Percentiles rank a stretch among this genome's conserved stretches.
Evolutionary conservation across 2,329 filamentous ascomycete genomes (phyloP).

Genomic region (Neonectria sp.): DNA sequence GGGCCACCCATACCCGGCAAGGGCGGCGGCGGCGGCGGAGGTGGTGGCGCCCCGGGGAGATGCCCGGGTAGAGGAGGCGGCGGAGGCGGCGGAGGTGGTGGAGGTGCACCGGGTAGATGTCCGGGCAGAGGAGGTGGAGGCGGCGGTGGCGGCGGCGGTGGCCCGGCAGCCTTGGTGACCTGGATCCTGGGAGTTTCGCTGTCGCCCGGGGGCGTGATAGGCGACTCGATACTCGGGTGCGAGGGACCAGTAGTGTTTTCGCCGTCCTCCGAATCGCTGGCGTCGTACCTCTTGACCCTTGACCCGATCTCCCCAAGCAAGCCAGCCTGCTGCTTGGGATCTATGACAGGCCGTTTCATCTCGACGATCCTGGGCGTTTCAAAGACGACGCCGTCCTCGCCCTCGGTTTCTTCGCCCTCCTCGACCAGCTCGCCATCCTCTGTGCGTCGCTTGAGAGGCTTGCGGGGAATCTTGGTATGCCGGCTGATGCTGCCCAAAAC

Average conservation of each 20-base stretch:
- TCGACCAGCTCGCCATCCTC: constrained; percentile 61
- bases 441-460: constrained; percentile 61
- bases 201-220: constrained; percentile 77
- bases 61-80: constrained; percentile 59
- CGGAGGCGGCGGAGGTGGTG: constrained; percentile 54
- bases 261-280: constrained; percentile 79
- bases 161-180: constrained; percentile 63
- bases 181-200: constrained; percentile 72
- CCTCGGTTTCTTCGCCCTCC: constrained; percentile 66
- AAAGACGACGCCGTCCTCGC: constrained; percentile 69
- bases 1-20: constrained; percentile 54
- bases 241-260: constrained; percentile 82
- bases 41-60: constrained; percentile 58
- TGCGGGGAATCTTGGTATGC: constrained; percentile 69
- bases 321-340: constrained; percentile 76
- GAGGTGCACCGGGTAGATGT: constrained; percentile 45
- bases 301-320: constrained; percentile 79
- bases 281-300: constrained; percentile 81
- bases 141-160: constrained; percentile 57
- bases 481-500: constrained; percentile 81
- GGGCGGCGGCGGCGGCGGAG: constrained; percentile 63
- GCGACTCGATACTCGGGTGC: constrained; percentile 80
- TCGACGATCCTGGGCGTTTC: constrained; percentile 87
- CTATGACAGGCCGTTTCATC: constrained; percentile 78
- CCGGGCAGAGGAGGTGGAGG: constrained; percentile 59